Conservation (phyloP, 495 filamentous ascomycete genomes). For the Hypoxylon subgilvum region DNA sequence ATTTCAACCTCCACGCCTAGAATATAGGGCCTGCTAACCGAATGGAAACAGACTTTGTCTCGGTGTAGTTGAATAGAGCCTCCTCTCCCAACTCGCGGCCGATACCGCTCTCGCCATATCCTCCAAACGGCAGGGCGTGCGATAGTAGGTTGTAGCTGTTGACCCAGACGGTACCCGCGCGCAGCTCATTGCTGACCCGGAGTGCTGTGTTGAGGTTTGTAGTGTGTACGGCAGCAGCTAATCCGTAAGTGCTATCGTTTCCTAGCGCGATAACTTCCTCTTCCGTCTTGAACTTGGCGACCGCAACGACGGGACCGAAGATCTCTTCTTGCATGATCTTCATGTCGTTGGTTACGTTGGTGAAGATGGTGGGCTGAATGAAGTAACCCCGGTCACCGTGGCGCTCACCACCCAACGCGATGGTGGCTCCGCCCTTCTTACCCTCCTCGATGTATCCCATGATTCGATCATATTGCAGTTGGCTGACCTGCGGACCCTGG, state of each 20-base stretch:
- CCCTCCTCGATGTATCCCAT: conserved; percentile 96
- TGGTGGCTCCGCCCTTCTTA: conserved; percentile 83
- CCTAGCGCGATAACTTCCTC: conserved; percentile 81
- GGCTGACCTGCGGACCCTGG: conserved; percentile 95
- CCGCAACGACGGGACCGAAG: conserved; percentile 92
- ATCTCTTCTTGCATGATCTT: conserved; percentile 99
- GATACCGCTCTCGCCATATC: conserved; percentile 91
- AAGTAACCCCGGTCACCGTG: conserved; percentile 93
- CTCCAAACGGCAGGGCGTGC: conserved; percentile 82
- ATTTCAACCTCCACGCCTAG: conserved; percentile 27
- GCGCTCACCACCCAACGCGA: conserved; percentile 85
- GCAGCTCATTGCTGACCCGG: conserved; percentile 79
- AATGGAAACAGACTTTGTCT: conserved; percentile 68
- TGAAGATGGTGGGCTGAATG: conserved; percentile 97
- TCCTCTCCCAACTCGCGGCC: conserved; percentile 95
- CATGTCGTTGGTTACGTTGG: conserved; percentile 85
- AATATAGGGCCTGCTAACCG: conserved; percentile 54
- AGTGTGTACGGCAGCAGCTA: conserved; percentile 93
- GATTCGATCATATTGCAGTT: conserved; percentile 95
- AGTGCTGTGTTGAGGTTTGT: conserved; percentile 91
- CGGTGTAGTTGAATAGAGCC: conserved; percentile 89
- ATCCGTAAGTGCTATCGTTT: conserved; percentile 84
- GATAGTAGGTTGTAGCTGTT: conserved; percentile 84
- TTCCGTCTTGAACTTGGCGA: conserved; percentile 91
- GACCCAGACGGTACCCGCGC: conserved; percentile 94